Base-by-base conservation (phyloP, 257 asterid species). In the Capsicum baccatum region DNA sequence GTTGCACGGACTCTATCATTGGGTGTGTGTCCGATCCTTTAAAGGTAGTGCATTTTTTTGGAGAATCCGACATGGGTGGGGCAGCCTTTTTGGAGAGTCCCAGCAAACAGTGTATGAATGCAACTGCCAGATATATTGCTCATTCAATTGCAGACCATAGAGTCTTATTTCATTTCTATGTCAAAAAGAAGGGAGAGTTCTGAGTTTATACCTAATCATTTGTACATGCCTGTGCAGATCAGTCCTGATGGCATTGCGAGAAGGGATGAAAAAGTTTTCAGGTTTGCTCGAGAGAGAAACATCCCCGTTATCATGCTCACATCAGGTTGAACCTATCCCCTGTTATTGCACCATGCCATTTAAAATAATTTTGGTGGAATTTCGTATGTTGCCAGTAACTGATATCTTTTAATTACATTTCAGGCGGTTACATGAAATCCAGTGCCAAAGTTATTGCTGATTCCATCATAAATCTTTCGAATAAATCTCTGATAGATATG, bases 351-450 rank as follows among this genome's bases (percentile, higher is more conserved):
- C 82, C 39, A 16, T 37, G 44, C 44, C 33, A 48, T 70, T 16
- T 13, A 3, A 12, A 12, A 66, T 19, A 50, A 55, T 68, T 6
- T 6, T 17, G 33, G 8, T 58, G 21, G 47, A 35, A 42, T 58
- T 9, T 59, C 63, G 52, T 52, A 52, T 4, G 4, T 14, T 52
- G 2, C 63, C 48, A 52, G 47, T 14, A 76, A 76, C 47, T 50
- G 81, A 8, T 21, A 14, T 52, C 52, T 42, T 54, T 67, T 52
- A 1, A 2, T 17, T n/a, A 64, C 44, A 39, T 44, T 90, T 82
- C 92, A 96, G 99, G 98, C 83, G 99, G 99, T 50, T 96, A 94
- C 90, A 96, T 93, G 98, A 96, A 93, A 89, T 92, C 99, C 55
- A 93, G 97, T 82, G 98, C 99, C 11, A 91, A 88, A 88, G 97